phyloP scores from a whole-genome alignment of 495 filamentous ascomycete species.

The Hyaloscypha bicolor region DNA sequence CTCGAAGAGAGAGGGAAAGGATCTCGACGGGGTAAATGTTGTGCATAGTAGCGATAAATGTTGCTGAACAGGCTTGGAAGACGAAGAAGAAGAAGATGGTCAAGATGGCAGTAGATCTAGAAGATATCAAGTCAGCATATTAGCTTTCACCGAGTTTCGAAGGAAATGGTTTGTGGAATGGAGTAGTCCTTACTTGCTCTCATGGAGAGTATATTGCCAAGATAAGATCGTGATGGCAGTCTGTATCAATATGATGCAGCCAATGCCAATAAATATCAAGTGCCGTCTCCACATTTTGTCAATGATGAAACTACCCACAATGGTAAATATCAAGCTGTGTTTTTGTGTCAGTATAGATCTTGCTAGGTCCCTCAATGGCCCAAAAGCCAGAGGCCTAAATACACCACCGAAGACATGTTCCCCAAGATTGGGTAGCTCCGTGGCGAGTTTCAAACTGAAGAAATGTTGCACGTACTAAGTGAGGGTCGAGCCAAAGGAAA shows the following conservation, averaged over 20 bases:
- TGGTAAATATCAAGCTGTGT: constrained; percentile 41
- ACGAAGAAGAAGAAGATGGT: constrained; percentile 46
- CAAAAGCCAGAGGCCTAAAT: no score
- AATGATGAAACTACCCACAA: constrained; percentile 41
- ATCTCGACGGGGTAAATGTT: constrained; percentile 47
- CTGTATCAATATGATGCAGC: constrained; percentile 43
- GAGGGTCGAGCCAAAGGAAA: constrained; percentile 37
- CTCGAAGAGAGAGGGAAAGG: constrained; percentile 41
- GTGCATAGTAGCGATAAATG: constrained; percentile 47
- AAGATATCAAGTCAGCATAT: background rate
- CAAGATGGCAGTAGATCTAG: constrained; percentile 29
- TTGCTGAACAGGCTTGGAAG: constrained; percentile 45
- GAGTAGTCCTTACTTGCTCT: background rate
- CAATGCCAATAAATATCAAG: constrained; percentile 41
- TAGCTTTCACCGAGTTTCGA: background rate
- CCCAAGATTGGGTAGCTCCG: no score
- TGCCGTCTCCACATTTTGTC: constrained; percentile 43
- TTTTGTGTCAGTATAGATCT: no score
- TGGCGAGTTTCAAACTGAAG: no score
- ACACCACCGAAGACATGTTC: no score
- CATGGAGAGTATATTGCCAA: constrained; percentile 39
- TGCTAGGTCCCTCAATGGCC: no score
- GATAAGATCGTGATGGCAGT: constrained; percentile 44
- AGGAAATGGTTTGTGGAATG: constrained; percentile 23
- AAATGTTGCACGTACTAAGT: background rate